A percentile compares a stretch with the other conserved stretches of the same genome.
Evolutionary conservation across 768 basidiomycete species (phyloP).

Genomic region (Trametes coccinea): DNA sequence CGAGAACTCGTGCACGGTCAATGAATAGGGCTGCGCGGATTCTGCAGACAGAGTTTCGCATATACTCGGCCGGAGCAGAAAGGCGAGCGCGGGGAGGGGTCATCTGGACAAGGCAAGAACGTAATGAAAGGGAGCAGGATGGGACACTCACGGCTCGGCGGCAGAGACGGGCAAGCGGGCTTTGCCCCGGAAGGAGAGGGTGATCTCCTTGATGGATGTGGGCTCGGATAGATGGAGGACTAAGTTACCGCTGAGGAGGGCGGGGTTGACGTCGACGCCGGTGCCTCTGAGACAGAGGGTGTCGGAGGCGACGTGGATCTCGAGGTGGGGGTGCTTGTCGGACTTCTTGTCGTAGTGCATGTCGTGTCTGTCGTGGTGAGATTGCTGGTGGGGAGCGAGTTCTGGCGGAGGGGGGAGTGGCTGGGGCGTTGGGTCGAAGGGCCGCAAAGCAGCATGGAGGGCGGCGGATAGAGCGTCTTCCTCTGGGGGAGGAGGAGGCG

Average conservation of each 20-base stretch:
- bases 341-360: slow-evolving; percentile 40
- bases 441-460: slow-evolving; percentile 41
- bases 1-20: slow-evolving; percentile 3
- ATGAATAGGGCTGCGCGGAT: slow-evolving; percentile 1
- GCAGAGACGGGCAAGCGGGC: slow-evolving; percentile 63
- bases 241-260: slow-evolving; percentile 78
- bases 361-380: slow-evolving; percentile 33
- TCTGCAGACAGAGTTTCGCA: not conserved
- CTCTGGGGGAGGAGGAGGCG: slow-evolving; percentile 29
- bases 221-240: slow-evolving; percentile 78
- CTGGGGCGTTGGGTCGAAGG: slow-evolving; percentile 24
- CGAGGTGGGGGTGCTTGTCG: slow-evolving; percentile 56
- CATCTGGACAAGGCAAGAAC: slow-evolving; percentile 10
- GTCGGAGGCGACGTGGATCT: slow-evolving; percentile 75
- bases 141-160: slow-evolving; percentile 56
- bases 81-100: not conserved
- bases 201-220: slow-evolving; percentile 82
- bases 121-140: slow-evolving; percentile 19
- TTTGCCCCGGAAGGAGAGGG: slow-evolving; percentile 82
- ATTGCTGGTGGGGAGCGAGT: slow-evolving; percentile 6
- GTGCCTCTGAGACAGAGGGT: slow-evolving; percentile 73
- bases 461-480: slow-evolving; percentile 39
- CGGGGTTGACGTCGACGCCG: slow-evolving; percentile 82
- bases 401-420: slow-evolving; percentile 22
- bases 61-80: not conserved